Evolutionary conservation across 805 yeast species (phyloP).

Genomic region (Candida boleticola): DNA sequence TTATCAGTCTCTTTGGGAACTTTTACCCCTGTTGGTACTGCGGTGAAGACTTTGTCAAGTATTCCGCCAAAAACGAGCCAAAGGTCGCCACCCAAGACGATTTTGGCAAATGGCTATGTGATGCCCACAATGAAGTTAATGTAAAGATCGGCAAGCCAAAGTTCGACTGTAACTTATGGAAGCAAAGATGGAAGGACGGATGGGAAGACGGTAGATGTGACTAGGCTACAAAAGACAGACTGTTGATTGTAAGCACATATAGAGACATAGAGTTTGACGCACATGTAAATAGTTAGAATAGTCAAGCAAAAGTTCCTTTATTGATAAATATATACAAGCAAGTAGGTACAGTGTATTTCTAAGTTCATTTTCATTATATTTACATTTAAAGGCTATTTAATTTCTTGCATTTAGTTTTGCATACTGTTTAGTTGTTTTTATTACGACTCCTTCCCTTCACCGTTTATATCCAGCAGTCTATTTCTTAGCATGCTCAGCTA

Average conservation of each 20-base stretch:
- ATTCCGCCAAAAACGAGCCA: slow-evolving; percentile 54
- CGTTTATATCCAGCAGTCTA: too few species aligned
- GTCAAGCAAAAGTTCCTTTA: too few species aligned
- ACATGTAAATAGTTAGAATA: too few species aligned
- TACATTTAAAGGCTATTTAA: too few species aligned
- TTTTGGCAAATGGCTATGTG: slow-evolving; percentile 89
- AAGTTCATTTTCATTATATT: too few species aligned
- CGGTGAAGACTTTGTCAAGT: slow-evolving; percentile 76
- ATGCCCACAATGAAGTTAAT: slow-evolving; percentile 94
- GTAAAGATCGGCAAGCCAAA: slow-evolving; percentile 77
- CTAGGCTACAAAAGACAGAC: slow-evolving; percentile 11
- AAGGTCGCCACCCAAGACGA: slow-evolving; percentile 66
- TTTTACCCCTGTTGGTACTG: slow-evolving; percentile 95
- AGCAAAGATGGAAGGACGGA: slow-evolving; percentile 91
- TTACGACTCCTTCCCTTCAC: too few species aligned
- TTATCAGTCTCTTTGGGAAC: slow-evolving; percentile 67
- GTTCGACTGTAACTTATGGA: slow-evolving; percentile 89
- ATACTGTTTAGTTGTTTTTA: too few species aligned
- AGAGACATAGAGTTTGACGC: too few species aligned
- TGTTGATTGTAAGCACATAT: too few species aligned
- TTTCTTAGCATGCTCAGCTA: slow-evolving; percentile 9
- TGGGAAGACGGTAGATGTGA: slow-evolving; percentile 71
- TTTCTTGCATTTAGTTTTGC: too few species aligned
- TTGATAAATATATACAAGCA: too few species aligned
- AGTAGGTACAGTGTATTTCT: too few species aligned